Evolutionary conservation across 192 early-diverging fungal species (phyloP), one percentile per base, ranked within the genome.

Genomic region (Linnemannia elongata): DNA sequence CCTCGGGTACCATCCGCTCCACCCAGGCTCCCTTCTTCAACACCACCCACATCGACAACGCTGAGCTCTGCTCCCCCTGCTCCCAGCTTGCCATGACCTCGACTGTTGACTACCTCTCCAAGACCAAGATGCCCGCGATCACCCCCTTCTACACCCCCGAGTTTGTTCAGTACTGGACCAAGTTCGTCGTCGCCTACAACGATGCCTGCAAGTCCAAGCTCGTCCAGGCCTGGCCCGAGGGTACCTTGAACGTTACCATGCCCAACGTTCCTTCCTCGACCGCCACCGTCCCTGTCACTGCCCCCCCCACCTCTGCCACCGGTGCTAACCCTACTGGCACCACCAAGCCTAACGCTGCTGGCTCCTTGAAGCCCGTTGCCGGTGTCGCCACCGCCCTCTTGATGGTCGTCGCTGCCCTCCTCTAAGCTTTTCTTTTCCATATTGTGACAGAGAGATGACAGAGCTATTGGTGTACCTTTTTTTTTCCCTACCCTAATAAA

Each of bases 121-220:
- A 78, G 35, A 79, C 68, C 82, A 27, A 69, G 76, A 84, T 84
- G 82, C 82, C 82, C 45, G 9, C 22, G 9, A 60, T 84, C 49
- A 30, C 77, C 20, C 70, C 69, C 68, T 84, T 84, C 54, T 84
- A 84, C 77, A 84, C 82, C 18, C 77, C 82, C 38, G 82, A 84
- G 82, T 84, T 84, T 84, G 82, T 84, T 36, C 77, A 84, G 66
- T 84, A 79, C 82, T 84, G 82, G 82, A 79, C 73, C 77, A 84
- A 84, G 63, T 30, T 74, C 9, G 77, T 84, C 10, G 44, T 36
- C 4, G 66, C 71, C 44, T 84, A 84, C 82, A 84, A 84, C 77
- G 70, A 22, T 45, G 35, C 75, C 12, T 84, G 82, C 82, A 84
- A 84, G 77, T 71, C 82, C 27, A 44, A 45, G 9, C 68, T 74